phyloP scores from a whole-genome alignment of 2,329 filamentous ascomycete species.

The Aspergillus luchuensis region DNA sequence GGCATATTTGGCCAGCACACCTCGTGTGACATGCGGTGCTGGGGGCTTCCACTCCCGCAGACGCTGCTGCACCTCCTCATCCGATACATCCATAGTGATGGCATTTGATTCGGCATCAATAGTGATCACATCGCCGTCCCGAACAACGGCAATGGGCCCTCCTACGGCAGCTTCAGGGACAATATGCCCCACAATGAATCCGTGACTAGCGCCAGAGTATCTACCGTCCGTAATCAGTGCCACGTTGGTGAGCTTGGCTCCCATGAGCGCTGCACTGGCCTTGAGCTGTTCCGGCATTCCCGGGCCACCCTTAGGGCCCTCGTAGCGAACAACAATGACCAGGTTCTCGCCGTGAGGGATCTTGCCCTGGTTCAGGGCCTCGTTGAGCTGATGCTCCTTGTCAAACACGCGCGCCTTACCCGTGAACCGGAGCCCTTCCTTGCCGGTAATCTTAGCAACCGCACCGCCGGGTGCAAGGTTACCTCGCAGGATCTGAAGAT shows the following conservation, averaged over 20 bases:
- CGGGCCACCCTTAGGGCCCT: constrained; percentile 88
- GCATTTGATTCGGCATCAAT: constrained; percentile 81
- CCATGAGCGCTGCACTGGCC: constrained; percentile 88
- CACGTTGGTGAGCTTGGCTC: constrained; percentile 81
- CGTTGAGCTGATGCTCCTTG: constrained; percentile 77
- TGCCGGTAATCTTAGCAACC: constrained; percentile 95
- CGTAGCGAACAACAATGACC: constrained; percentile 88
- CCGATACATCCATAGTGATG: constrained; percentile 69
- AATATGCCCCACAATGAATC: constrained; percentile 92
- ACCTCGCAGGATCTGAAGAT: constrained; percentile 83
- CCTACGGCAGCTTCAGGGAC: constrained; percentile 87
- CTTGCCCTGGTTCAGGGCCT: constrained; percentile 70
- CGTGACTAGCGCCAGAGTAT: constrained; percentile 85
- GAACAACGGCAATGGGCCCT: constrained; percentile 81
- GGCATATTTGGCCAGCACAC: constrained; percentile 88
- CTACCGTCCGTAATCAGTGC: constrained; percentile 90
- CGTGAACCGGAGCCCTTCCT: constrained; percentile 81
- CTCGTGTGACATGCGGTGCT: constrained; percentile 72
- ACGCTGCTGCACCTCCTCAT: constrained; percentile 69
- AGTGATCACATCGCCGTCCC: constrained; percentile 77
- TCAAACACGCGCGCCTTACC: constrained; percentile 83
- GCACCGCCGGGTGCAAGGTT: constrained; percentile 87
- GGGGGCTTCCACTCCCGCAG: constrained; percentile 70
- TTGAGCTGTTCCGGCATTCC: constrained; percentile 96
- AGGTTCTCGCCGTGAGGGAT: constrained; percentile 77